A percentile compares a stretch with the other conserved stretches of the same genome.
Evolutionary conservation across 2,329 filamentous ascomycete species (phyloP).

Genomic region (Arthrinium phaeospermum): DNA sequence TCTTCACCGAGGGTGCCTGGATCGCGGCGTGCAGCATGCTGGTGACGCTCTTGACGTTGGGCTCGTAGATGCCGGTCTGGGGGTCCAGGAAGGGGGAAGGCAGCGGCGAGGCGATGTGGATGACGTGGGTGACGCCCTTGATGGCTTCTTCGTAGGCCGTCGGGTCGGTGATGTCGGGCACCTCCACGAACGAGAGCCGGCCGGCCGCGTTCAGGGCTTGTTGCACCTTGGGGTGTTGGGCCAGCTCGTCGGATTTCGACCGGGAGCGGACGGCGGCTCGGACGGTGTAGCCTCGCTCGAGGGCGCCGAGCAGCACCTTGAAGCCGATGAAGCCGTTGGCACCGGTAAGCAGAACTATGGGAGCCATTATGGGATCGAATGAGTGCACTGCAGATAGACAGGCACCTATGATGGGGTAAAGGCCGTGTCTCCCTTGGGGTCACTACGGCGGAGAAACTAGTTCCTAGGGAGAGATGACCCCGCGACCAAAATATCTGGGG

Average conservation of each 20-base stretch:
- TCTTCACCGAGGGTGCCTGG: slow-evolving; percentile 40
- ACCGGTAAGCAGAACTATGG: slow-evolving; percentile 37
- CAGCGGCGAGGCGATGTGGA: slow-evolving; percentile 40
- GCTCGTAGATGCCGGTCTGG: slow-evolving; percentile 27
- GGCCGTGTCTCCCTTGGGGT: not conserved
- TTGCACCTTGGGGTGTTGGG: not conserved
- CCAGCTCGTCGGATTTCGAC: not conserved
- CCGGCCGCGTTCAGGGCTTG: slow-evolving; percentile 21
- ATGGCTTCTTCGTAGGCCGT: slow-evolving; percentile 48
- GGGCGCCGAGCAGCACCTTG: slow-evolving; percentile 32
- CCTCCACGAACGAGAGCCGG: slow-evolving; percentile 35
- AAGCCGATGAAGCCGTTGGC: slow-evolving; percentile 40
- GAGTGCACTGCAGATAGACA: not conserved
- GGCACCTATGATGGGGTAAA: not conserved
- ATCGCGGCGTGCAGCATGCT: slow-evolving; percentile 44
- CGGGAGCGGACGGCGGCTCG: slow-evolving; percentile 38
- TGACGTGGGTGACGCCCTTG: slow-evolving; percentile 44
- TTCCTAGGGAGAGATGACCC: too few relatives aligned
- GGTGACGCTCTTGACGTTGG: slow-evolving; percentile 43
- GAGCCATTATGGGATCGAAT: not conserved
- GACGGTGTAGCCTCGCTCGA: slow-evolving; percentile 35
- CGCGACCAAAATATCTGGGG: too few relatives aligned
- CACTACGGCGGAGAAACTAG: not conserved
- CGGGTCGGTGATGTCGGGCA: slow-evolving; percentile 43
- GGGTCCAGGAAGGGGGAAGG: slow-evolving; percentile 36